Evolutionary conservation across 2,329 filamentous ascomycete species (phyloP), one percentile per base, ranked within the genome.

Genomic region (Stylonectria norvegica): DNA sequence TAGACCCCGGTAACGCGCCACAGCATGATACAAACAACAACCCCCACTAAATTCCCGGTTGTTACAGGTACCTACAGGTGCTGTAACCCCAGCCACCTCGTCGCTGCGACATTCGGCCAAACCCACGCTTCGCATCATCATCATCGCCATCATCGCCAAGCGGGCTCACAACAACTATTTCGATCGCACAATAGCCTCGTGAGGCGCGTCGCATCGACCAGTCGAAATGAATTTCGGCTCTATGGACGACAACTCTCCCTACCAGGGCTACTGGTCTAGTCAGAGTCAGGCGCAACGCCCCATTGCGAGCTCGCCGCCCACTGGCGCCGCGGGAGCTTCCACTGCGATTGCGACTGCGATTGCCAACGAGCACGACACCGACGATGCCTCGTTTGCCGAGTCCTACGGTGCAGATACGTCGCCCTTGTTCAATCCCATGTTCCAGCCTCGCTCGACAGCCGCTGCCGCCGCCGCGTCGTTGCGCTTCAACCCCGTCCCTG

Each of bases 361-460:
- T 6, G 5, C 5, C 29, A 10, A 32, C n/a, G 31, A 34, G 4
- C 15, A 12, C 12, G 16, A 34, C 16, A 18, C 31, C 31, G 31
- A 34, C 19, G 19, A 34, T 20, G 31, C 31, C 16, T 34, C 31
- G 12, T 34, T 34, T 34, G 31, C 31, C 17, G 31, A 34, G 19
- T 34, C 31, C 11, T 34, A 20, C 12, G 4, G 31, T 18, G 31
- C 31, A 9, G 31, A 34, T 7, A 20, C 31, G 5, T 34, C 31
- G 9, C 31, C 31, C 19, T 6, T 34, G 31, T 34, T 34, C 31
- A 34, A 20, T 20, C 19, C 31, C 9, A 8, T 34, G 17, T 20
- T 20, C 16, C 8, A 15, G 8, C 12, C 17, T 4, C 16, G 19
- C 8, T 20, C 12, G 10, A 18, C 31, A 9, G 27, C 27, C 8